Evolutionary conservation across 164 flowering plant genomes (phyloP), one percentile per base, ranked within the genome.

Genomic region (Vitis amurensis): DNA sequence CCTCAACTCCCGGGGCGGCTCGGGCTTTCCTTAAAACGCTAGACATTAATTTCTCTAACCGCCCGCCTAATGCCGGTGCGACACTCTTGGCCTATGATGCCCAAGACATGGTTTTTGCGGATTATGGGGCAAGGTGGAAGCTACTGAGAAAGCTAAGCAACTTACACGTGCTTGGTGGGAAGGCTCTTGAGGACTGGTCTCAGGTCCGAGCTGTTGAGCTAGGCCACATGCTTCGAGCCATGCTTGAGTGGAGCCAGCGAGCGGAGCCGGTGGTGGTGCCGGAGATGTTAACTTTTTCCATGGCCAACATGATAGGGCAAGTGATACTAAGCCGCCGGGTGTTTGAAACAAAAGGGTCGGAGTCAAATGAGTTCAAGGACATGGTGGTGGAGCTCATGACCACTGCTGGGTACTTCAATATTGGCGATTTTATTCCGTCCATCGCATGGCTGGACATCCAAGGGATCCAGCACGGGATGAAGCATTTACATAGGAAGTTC

Each of bases 321-420:
- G 75, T 79, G 8, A 78, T 81, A 2, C 71, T 85, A 8, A 77
- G 86, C 67, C 74, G 78, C 1, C 71, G 86, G 0, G 87, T 83
- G 55, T 83, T 85, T 55, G 85, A n/a, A 10, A 73, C 73, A 0
- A 66, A 60, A 11, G 84, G 83, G 1, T 17, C 74, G 7, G 83
- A 85, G 62, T 72, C 80, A 2, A 72, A 78, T 49, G 85, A 86
- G 76, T 82, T 83, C 67, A 83, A 84, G 67, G 81, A 74, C 55
- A 82, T 86, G 89, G 86, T 86, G 52, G 83, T 82, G 67, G 89
- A 86, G 82, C 66, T 83, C 11, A 82, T 82, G 85, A 74, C 73
- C 1, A 3, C 55, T 0, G 84, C 83, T 0, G 87, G 87, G 12
- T 44, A 30, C 6, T 80, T 84, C 71, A 83, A 82, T 60, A 72